phyloP scores from a whole-genome alignment of 768 basidiomycete genomes.

The Collybia nuda region DNA sequence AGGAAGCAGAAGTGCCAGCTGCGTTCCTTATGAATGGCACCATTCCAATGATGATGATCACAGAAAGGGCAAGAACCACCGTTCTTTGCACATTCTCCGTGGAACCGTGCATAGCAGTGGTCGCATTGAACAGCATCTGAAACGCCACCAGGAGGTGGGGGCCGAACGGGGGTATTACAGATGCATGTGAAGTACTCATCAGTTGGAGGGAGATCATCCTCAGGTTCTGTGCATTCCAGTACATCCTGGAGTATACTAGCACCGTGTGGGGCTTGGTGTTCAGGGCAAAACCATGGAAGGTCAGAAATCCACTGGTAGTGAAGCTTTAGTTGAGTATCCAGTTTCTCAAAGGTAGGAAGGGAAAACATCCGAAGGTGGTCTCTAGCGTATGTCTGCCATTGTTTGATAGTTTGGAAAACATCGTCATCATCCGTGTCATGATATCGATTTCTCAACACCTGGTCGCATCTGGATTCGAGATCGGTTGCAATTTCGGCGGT shows the following conservation, averaged over 20 bases:
- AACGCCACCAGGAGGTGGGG: constrained; percentile 69
- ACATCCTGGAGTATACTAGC: constrained; percentile 73
- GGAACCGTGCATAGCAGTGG: constrained; percentile 85
- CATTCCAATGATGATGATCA: constrained; percentile 91
- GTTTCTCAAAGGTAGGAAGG: constrained; percentile 69
- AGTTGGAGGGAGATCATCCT: constrained; percentile 75
- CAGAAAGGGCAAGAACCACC: constrained; percentile 94
- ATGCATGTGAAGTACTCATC: constrained; percentile 89
- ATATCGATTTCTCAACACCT: constrained; percentile 66
- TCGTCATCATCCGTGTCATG: constrained; percentile 51
- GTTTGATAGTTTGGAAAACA: constrained; percentile 68
- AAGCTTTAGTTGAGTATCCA: constrained; percentile 63
- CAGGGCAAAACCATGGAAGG: constrained; percentile 77
- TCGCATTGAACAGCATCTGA: constrained; percentile 91
- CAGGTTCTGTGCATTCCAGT: constrained; percentile 67
- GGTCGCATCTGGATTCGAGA: constrained; percentile 73
- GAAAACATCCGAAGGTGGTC: constrained; percentile 73
- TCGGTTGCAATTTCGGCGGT: constrained; percentile 77
- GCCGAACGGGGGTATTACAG: constrained; percentile 72
- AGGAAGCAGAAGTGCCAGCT: constrained; percentile 84
- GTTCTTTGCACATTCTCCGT: constrained; percentile 80
- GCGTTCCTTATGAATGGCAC: constrained; percentile 77
- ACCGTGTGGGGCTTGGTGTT: constrained; percentile 65
- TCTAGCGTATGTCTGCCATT: constrained; percentile 73
- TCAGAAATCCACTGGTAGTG: constrained; percentile 75